phyloP scores from a whole-genome alignment of 2,329 filamentous ascomycete genomes.

The Metarhizium brunneum region DNA sequence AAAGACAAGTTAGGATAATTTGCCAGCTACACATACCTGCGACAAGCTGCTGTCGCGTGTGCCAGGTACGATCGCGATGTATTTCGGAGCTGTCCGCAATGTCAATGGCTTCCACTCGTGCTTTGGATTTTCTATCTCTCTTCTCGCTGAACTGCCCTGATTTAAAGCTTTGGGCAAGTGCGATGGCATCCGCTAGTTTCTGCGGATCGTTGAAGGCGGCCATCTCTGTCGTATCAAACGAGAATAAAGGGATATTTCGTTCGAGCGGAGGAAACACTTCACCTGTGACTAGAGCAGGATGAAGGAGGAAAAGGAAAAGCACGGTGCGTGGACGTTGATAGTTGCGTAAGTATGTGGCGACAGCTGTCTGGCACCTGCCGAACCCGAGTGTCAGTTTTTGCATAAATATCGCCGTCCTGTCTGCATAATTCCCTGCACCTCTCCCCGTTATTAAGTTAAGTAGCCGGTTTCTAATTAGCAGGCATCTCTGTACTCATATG shows the following conservation, averaged over 20 bases:
- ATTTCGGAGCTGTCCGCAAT: background rate
- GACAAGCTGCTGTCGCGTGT: background rate
- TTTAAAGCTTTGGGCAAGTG: constrained; percentile 18
- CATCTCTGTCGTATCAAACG: constrained; percentile 7
- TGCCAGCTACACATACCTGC: background rate
- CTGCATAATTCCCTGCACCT: background rate
- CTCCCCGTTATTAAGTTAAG: background rate
- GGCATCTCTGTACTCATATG: too few relatives aligned
- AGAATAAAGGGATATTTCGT: background rate
- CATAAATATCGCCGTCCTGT: background rate
- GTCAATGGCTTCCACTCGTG: background rate
- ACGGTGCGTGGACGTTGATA: background rate
- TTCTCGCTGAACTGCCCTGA: constrained; percentile 4
- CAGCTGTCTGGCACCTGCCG: constrained; percentile 7
- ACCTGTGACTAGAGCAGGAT: background rate
- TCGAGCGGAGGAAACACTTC: background rate
- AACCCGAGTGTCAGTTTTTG: background rate
- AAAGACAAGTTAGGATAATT: background rate
- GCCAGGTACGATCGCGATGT: background rate
- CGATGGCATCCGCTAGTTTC: constrained; percentile 18
- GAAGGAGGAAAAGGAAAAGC: background rate
- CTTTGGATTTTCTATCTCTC: background rate
- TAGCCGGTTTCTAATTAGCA: too few relatives aligned
- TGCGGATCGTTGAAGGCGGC: constrained; percentile 14
- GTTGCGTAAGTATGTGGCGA: background rate